Evolutionary conservation across 2,329 filamentous ascomycete species (phyloP).

Genomic region (Dactylellina cionopaga): DNA sequence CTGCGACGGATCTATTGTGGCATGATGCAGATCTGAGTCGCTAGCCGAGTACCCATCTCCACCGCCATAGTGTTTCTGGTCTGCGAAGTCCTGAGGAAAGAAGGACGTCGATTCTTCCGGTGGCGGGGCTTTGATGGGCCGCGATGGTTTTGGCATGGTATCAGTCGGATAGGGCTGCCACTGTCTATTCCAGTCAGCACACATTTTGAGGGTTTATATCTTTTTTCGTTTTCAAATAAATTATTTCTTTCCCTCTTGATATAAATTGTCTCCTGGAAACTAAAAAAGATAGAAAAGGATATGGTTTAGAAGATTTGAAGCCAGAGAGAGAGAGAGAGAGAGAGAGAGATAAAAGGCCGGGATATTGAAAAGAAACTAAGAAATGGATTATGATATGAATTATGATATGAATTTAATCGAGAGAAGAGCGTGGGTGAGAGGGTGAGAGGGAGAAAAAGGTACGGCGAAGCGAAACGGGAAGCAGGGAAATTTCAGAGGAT

Average conservation of each 20-base stretch:
- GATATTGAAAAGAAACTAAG: neutral
- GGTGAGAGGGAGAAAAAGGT: constrained; percentile 14
- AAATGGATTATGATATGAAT: neutral
- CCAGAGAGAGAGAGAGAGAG: constrained; percentile 6
- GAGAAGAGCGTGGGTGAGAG: neutral
- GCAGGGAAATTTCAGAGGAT: constrained; percentile 10
- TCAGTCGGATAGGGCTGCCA: constrained; percentile 32
- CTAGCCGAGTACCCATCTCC: constrained; percentile 36
- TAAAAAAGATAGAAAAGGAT: constrained; percentile 33
- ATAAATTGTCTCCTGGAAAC: constrained; percentile 20
- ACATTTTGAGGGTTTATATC: constrained; percentile 44
- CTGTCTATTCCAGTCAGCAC: constrained; percentile 52
- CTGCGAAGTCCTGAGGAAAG: constrained; percentile 43
- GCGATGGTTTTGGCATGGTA: constrained; percentile 40
- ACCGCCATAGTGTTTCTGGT: constrained; percentile 48
- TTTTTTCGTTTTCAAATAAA: constrained; percentile 10
- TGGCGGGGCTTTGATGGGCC: constrained; percentile 48
- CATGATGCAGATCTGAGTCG: constrained; percentile 50
- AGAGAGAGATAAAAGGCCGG: constrained; percentile 4
- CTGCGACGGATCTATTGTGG: constrained; percentile 50
- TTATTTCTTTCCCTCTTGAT: constrained; percentile 17
- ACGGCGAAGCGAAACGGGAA: constrained; percentile 46
- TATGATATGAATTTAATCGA: neutral
- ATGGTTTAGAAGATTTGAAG: constrained; percentile 37
- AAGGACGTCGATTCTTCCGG: constrained; percentile 43